Base-by-base conservation (phyloP, 176 grass and related monocot genomes). In the Ananas comosus region DNA sequence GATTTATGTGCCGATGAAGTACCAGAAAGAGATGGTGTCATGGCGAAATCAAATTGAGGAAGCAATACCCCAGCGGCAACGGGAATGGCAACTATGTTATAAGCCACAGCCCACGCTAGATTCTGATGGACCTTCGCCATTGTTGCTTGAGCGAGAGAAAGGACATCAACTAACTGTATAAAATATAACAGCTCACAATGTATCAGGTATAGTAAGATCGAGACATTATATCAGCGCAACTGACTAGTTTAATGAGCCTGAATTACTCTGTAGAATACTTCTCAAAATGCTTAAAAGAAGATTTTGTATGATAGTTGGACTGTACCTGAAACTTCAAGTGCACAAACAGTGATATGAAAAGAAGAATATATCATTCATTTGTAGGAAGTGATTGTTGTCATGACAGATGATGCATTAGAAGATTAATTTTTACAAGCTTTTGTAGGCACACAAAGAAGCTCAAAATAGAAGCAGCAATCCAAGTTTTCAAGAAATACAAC, bases 21-120 rank as follows among this genome's bases (percentile, higher is more conserved):
- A 87, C 93, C 93, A 77, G 93, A 92, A 52, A 97, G 67, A 77
- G 93, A 97, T 12, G 93, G 93, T 57, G 93, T 89, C 93, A 97
- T 92, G 71, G 93, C 89, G 21, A 97, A 90, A 85, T 90, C 89
- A 77, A 90, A 97, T 9, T 85, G 86, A 61, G 89, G 93, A 49
- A 97, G 74, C 48, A 92, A 64, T 25, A 87, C 76, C 27, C 93
- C 93, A 61, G 88, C 84, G 0, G 93, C 86, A 68, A 90, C 66
- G 2, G 93, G 89, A 66, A 97, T 85, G 21, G 89, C 83, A 53
- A 97, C 65, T 65, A 87, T 61, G 79, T 97, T 97, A 63, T 97
- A 97, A 22, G 89, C 93, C 48, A 97, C 86, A 2, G 93, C 89
- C 93, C 93, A 97, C 16, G 83, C 82, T 58, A 97, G 87, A 70